Evolutionary conservation across 352 stramenopile species (phyloP).

Genomic region (Bremia lactucae): DNA sequence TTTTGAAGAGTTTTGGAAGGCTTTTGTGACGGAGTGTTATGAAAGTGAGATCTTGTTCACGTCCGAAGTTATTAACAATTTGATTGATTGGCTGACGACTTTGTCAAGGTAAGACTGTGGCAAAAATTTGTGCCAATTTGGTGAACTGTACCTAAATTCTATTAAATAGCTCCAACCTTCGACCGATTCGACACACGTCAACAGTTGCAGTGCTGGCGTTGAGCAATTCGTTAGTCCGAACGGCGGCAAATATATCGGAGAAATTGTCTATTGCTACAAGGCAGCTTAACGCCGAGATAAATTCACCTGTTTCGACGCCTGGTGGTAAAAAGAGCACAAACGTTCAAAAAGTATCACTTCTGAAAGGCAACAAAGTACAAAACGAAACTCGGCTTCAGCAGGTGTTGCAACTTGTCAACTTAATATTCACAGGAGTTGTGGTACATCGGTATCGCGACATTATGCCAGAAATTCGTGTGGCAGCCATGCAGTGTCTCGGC

Average conservation of each 20-base stretch:
- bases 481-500: conserved; percentile 73
- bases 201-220: conserved; percentile 63
- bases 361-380: conserved; percentile 58
- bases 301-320: conserved; percentile 16
- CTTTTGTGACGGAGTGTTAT: conserved; percentile 63
- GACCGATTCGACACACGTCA: conserved; percentile 67
- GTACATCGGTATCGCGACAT: conserved; percentile 87
- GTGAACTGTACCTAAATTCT: not conserved
- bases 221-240: conserved; percentile 51
- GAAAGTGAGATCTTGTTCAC: conserved; percentile 79
- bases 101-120: conserved; percentile 44
- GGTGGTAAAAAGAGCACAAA: conserved; percentile 37
- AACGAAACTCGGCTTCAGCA: conserved; percentile 53
- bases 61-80: conserved; percentile 42
- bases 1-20: conserved; percentile 71
- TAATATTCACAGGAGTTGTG: conserved; percentile 67
- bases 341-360: conserved; percentile 21
- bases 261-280: conserved; percentile 59
- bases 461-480: conserved; percentile 85
- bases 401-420: conserved; percentile 45
- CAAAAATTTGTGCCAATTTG: not conserved
- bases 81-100: conserved; percentile 75
- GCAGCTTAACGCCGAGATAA: conserved; percentile 52
- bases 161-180: conserved; percentile 55
- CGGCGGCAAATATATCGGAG: conserved; percentile 36